Evolutionary conservation across 73 alveolate species (phyloP).

Genomic region (Vitrella brassicaformis): DNA sequence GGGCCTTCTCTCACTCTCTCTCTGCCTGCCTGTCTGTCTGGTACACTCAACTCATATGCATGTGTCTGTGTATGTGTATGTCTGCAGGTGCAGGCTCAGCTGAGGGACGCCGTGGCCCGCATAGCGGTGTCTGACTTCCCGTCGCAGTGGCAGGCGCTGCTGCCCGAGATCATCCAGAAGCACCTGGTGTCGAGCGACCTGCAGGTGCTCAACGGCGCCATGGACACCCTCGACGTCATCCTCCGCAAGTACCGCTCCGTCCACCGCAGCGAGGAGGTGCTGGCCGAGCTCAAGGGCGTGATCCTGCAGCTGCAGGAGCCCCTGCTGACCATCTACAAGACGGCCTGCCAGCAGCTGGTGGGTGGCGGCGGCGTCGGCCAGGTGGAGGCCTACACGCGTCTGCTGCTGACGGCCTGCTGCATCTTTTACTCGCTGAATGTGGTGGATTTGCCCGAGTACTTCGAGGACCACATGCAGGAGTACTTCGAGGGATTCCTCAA

Average conservation of each 20-base stretch:
- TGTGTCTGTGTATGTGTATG: too few relatives aligned
- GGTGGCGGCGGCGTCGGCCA: too few relatives aligned
- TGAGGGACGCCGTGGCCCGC: background rate
- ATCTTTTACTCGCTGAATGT: constrained; percentile 50
- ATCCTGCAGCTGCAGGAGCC: background rate
- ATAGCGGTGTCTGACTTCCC: background rate
- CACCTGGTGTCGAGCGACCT: constrained; percentile 18
- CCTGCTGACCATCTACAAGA: background rate
- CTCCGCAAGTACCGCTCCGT: constrained; percentile 17
- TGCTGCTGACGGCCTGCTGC: background rate
- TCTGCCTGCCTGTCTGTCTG: too few relatives aligned
- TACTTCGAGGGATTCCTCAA: constrained; percentile 49
- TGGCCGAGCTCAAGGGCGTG: constrained; percentile 22
- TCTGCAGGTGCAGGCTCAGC: background rate
- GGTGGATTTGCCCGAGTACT: constrained; percentile 65
- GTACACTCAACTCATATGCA: too few relatives aligned
- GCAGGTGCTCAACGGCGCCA: constrained; percentile 18
- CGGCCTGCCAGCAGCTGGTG: background rate
- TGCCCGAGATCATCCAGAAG: constrained; percentile 29
- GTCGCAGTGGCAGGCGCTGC: constrained; percentile 26
- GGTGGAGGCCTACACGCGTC: too few relatives aligned
- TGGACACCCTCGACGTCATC: constrained; percentile 22
- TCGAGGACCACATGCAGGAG: constrained; percentile 61
- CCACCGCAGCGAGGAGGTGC: constrained; percentile 10
- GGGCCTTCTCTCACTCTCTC: too few relatives aligned